phyloP scores from a whole-genome alignment of 352 stramenopile species.

The Phytophthora citricola region DNA sequence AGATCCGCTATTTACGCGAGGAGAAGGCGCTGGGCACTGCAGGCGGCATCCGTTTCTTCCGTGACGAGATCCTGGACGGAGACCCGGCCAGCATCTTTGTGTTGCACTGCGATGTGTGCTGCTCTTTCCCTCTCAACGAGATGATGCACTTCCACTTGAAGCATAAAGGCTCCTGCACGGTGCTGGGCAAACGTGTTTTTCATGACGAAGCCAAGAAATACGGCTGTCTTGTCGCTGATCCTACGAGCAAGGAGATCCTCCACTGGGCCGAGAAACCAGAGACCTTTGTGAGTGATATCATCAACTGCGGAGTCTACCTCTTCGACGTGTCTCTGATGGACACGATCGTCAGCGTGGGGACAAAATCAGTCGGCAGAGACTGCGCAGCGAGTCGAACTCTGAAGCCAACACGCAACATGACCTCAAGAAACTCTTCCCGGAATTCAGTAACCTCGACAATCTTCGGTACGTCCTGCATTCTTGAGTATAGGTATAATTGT shows the following conservation, averaged over 20 bases:
- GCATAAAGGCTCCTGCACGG: constrained; percentile 72
- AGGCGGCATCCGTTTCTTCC: constrained; percentile 84
- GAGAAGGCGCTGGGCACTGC: constrained; percentile 84
- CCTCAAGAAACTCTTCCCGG: constrained; percentile 87
- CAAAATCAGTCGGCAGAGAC: constrained; percentile 79
- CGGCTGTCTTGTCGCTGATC: constrained; percentile 84
- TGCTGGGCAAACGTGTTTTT: constrained; percentile 89
- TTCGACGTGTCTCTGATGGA: constrained; percentile 87
- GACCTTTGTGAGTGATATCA: constrained; percentile 92
- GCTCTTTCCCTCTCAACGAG: constrained; percentile 87
- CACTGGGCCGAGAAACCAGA: constrained; percentile 91
- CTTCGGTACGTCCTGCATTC: constrained; percentile 53
- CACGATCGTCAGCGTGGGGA: constrained; percentile 78
- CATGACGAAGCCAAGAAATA: constrained; percentile 91
- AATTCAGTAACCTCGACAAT: constrained; percentile 89
- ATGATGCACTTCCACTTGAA: constrained; percentile 91
- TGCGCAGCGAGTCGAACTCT: constrained; percentile 75
- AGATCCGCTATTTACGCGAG: constrained; percentile 86
- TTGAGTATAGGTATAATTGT: background rate
- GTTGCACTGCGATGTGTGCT: constrained; percentile 90
- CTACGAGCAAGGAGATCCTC: constrained; percentile 80
- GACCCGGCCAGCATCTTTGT: constrained; percentile 80
- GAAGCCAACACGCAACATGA: constrained; percentile 80
- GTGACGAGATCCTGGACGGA: constrained; percentile 84
- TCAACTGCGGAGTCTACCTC: constrained; percentile 92